These are phyloP conservation scores for Microsporum audouinii DNA, from an alignment of 2,329 filamentous ascomycete species.

Conservation along the genomic window DNA sequence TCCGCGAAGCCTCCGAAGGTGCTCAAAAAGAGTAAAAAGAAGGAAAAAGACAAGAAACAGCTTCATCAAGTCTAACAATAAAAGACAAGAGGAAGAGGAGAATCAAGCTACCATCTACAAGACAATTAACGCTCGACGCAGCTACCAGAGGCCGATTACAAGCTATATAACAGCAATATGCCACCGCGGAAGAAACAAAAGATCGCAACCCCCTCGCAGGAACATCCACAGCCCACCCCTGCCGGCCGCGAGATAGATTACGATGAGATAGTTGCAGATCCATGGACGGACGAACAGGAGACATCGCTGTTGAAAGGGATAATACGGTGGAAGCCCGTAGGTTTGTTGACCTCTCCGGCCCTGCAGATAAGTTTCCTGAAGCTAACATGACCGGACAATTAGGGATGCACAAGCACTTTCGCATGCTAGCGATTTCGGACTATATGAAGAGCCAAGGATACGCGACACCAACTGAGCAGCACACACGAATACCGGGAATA, in stretches of 20 bases:
- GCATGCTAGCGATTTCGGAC: conserved; percentile 76
- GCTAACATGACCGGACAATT: conserved; percentile 3
- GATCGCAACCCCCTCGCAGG: conserved; percentile 19
- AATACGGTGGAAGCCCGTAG: conserved; percentile 92
- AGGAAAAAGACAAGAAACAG: background rate
- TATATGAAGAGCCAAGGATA: conserved; percentile 70
- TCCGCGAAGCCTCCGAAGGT: background rate
- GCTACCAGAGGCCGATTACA: background rate
- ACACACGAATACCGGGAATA: conserved; percentile 82
- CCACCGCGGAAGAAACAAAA: conserved; percentile 54
- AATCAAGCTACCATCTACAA: background rate
- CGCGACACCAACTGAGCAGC: conserved; percentile 51
- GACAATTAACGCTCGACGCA: too few relatives aligned
- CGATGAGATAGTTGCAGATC: conserved; percentile 48
- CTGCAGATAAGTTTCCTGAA: background rate
- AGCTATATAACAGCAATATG: conserved; percentile 18
- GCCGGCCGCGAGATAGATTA: conserved; percentile 25
- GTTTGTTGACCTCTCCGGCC: conserved; percentile 36
- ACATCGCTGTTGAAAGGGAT: conserved; percentile 86
- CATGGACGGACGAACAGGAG: conserved; percentile 93
- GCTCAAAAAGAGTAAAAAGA: background rate
- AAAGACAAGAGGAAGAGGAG: background rate
- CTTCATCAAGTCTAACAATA: background rate
- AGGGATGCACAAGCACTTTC: conserved; percentile 91
- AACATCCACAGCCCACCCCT: conserved; percentile 12